Evolutionary conservation across 306 rosid species (phyloP), one percentile per base, ranked within the genome.

Genomic region (Vicia villosa): DNA sequence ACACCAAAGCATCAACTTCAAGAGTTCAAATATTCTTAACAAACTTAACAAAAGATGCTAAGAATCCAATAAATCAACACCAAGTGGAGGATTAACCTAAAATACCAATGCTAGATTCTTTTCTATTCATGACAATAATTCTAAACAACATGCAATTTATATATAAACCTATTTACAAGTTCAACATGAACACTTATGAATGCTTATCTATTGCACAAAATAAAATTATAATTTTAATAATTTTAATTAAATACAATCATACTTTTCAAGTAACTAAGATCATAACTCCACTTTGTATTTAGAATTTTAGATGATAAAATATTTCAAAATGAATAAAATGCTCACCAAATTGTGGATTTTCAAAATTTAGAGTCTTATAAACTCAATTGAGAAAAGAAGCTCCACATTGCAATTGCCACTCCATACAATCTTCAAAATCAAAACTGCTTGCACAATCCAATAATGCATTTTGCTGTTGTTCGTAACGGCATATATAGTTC

Each of bases 401-500:
- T 75, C 89, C 82, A 68, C 96, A 87, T 80, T 92, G 96, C 88
- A 84, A 37, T 70, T 89, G 92, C 97, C 97, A 92, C 64, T 89
- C 95, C 90, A 86, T 63, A 71, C 97, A 92, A 63, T 89, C 96
- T 75, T 92, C 96, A 30, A 87, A 84, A 81, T 92, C 98, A 37
- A 92, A 92, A 80, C 98, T 92, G 83, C 92, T 84, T 0, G 96
- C 91, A 41, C 96, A 92, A 73, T 92, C 98, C 70, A 92, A 75
- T 40, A 89, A 76, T 9, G 96, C 95, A 70, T 87, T 92, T 45
- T 92, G 96, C 65, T 89, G 96, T 43, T 87, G 98, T 70, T 92
- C 98, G 10, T 92, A 89, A 7, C 89, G 96, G 26, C 96, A 92
- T 30, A 92, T 92, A 79, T 92, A 92, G 77, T 92, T 92, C 78